Evolutionary conservation across 2,329 filamentous ascomycete species (phyloP).

Genomic region (Sporothrix mexicana): DNA sequence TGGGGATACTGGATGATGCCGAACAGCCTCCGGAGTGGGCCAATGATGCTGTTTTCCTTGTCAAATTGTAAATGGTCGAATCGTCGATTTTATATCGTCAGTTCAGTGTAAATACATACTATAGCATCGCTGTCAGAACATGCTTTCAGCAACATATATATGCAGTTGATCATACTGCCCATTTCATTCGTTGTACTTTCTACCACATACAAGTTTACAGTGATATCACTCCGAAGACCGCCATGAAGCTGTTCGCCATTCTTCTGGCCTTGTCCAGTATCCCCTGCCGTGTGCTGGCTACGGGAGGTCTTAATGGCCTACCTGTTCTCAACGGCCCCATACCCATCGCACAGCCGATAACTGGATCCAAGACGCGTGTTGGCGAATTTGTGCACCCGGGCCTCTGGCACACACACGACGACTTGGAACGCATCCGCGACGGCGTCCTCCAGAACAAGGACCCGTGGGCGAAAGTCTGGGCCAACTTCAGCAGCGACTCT

Average conservation of each 20-base stretch:
- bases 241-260: slow-evolving; percentile 3
- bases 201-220: not conserved
- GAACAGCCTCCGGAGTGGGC: not conserved
- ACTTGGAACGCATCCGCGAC: slow-evolving; percentile 43
- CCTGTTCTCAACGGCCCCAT: slow-evolving; percentile 42
- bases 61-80: not conserved
- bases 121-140: not conserved
- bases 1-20: not conserved
- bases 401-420: slow-evolving; percentile 45
- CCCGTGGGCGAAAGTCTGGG: slow-evolving; percentile 36
- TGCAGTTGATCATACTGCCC: not conserved
- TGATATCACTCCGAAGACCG: not conserved
- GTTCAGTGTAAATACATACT: not conserved
- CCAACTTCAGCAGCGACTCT: slow-evolving; percentile 1
- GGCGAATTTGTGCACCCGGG: slow-evolving; percentile 44
- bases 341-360: slow-evolving; percentile 24
- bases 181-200: not conserved
- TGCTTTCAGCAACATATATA: not conserved
- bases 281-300: slow-evolving; percentile 26
- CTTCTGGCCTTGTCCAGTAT: not conserved
- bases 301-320: slow-evolving; percentile 38
- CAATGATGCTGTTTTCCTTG: not conserved
- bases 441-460: slow-evolving; percentile 38
- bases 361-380: slow-evolving; percentile 37
- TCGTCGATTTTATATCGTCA: not conserved